Evolutionary conservation across 176 grass and related monocot genomes (phyloP).

Genomic region (Phoenix roebelenii): DNA sequence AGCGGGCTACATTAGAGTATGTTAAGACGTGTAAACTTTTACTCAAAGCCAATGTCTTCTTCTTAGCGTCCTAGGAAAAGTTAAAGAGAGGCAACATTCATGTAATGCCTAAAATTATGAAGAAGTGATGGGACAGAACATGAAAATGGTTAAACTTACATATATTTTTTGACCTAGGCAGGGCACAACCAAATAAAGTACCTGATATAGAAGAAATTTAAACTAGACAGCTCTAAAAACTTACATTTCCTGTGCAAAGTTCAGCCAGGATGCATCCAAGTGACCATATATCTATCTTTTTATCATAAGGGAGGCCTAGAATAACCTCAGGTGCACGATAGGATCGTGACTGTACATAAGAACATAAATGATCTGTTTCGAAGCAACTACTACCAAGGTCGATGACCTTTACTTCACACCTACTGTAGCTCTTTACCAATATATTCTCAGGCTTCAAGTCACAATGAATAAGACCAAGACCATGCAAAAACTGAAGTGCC

Average conservation of each 20-base stretch:
- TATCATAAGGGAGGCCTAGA: conserved; percentile 86
- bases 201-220: too few relatives aligned
- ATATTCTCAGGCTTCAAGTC: conserved; percentile 99
- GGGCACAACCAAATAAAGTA: too few relatives aligned
- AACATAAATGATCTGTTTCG: conserved; percentile 93
- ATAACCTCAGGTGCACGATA: conserved; percentile 99
- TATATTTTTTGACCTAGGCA: too few relatives aligned
- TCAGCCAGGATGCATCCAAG: conserved; percentile 97
- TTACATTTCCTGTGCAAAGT: conserved; percentile 98
- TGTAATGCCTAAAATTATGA: too few relatives aligned
- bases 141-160: too few relatives aligned
- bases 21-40: too few relatives aligned
- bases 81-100: too few relatives aligned
- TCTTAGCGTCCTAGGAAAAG: too few relatives aligned
- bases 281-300: conserved; percentile 99
- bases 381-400: conserved; percentile 99
- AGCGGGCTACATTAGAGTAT: too few relatives aligned
- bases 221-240: conserved; percentile 4
- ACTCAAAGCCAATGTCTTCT: too few relatives aligned
- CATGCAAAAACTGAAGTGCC: conserved; percentile 91
- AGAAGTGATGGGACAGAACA: too few relatives aligned
- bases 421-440: conserved; percentile 98
- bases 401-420: conserved; percentile 97
- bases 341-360: conserved; percentile 89
- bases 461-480: conserved; percentile 94